Conservation (phyloP, 768 basidiomycete genomes). For the Psilocybe subaeruginosa region DNA sequence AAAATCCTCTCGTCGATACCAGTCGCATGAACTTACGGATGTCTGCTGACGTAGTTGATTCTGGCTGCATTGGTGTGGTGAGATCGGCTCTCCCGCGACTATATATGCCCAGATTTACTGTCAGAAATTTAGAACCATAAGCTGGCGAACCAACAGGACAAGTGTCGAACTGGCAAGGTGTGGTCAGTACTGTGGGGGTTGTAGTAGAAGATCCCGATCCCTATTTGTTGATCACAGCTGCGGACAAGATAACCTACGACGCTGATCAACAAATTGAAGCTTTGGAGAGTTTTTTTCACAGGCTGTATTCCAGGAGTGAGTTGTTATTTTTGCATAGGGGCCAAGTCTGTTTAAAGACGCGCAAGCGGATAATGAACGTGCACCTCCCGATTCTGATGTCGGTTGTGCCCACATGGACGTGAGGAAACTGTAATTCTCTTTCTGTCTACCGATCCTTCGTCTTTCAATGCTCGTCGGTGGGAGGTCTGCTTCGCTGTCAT, state of each 20-base stretch:
- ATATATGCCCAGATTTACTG: slow-evolving; percentile 26
- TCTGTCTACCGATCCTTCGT: not conserved
- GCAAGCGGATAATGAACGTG: not conserved
- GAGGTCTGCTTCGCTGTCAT: not conserved
- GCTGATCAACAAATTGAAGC: not conserved
- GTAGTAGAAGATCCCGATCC: slow-evolving; percentile 46
- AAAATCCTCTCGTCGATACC: not conserved
- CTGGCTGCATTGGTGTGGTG: slow-evolving; percentile 20
- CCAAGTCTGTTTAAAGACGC: not conserved
- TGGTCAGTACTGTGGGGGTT: slow-evolving; percentile 33
- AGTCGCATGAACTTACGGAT: slow-evolving; percentile 28
- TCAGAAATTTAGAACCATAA: slow-evolving; percentile 42
- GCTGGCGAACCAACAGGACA: slow-evolving; percentile 47
- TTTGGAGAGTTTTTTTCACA: no score
- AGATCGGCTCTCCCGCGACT: not conserved
- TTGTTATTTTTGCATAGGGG: no score
- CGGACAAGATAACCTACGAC: slow-evolving; percentile 46
- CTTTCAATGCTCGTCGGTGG: not conserved
- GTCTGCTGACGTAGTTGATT: slow-evolving; percentile 39
- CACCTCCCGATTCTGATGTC: not conserved
- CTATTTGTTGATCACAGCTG: slow-evolving; percentile 47
- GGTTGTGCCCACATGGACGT: not conserved
- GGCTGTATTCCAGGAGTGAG: no score
- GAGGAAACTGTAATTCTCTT: not conserved
- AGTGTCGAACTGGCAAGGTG: slow-evolving; percentile 49